Base-by-base conservation (phyloP, 2,329 filamentous ascomycete species). In the Xylogone sp. region DNA sequence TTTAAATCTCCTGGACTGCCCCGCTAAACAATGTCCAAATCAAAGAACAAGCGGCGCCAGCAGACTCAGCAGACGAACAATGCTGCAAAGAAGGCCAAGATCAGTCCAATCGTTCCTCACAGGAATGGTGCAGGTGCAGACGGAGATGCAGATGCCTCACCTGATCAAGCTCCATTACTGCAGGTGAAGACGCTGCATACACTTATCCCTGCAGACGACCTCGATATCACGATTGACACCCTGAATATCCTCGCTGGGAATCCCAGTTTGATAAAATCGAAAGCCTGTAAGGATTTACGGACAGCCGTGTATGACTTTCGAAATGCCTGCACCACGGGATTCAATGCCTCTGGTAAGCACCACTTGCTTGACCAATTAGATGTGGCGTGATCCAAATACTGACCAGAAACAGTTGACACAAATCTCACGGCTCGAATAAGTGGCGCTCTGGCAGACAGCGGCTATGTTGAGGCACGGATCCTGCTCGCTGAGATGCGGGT, bases 401-500 rank as follows among this genome's bases (percentile, higher is more conserved):
- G 34, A 58, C 49, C 8, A 10, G 44, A 21, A 44, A 16, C 54
- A 73, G 77, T 74, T 55, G 79, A 78, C 53, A 76, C 76, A 46
- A 88, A 84, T 60, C 75, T 88, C 48, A 87, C 85, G 2, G 81
- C 83, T 8, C 76, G 83, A 45, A 82, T 88, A 29, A 84, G 82
- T 7, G 84, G 75, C 19, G 84, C 85, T 2, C 70, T 89, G 0
- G 76, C 79, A 20, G 85, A 88, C 64, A 82, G 76, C 46, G 81
- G 83, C 61, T 86, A 83, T 56, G 75, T 73, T 9, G 84, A 88
- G n/a, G 83, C 84, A 4, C 76, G 76, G 48, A 76, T 88, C 16
- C 64, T 87, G 13, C 75, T 89, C 1, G 79, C 84, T 0, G 85
- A 88, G 69, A 88, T 88, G 85, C 75, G 78, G 24, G 82, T 88